These are phyloP conservation scores for Nitzschia palea DNA, from an alignment of 108 stramenopile genomes.

Conservation along the genomic window DNA sequence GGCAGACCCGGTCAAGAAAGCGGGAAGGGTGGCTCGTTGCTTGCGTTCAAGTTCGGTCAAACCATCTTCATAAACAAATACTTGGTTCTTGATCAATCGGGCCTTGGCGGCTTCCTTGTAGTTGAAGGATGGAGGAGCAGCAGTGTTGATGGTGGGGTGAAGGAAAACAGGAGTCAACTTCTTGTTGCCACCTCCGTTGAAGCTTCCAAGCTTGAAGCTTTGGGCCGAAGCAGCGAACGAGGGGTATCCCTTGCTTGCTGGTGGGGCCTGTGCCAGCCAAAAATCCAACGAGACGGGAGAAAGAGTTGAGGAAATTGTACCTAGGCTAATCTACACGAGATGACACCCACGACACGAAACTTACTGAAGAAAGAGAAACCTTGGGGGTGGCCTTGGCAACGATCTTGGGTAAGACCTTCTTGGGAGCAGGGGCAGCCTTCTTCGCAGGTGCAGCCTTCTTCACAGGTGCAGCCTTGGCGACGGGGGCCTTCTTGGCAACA, in stretches of 20 bases:
- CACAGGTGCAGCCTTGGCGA: conserved; percentile 21
- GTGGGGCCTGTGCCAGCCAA: conserved; percentile 13
- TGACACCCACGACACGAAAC: too few species aligned
- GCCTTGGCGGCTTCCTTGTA: conserved; percentile 49
- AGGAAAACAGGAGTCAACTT: conserved; percentile 22
- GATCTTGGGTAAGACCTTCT: neutral
- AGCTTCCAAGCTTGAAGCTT: conserved; percentile 19
- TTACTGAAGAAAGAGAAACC: too few species aligned
- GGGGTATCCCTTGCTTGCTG: conserved; percentile 49
- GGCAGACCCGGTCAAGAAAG: conserved; percentile 61
- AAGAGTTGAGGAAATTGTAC: too few species aligned
- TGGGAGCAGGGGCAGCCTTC: conserved; percentile 12
- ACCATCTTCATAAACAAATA: conserved; percentile 53
- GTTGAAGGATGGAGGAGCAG: conserved; percentile 30
- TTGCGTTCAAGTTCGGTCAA: conserved; percentile 57
- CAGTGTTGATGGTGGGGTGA: conserved; percentile 35
- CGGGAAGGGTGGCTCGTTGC: conserved; percentile 43
- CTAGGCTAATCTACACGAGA: too few species aligned
- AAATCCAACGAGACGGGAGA: neutral
- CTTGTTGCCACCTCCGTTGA: conserved; percentile 39
- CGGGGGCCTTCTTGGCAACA: conserved; percentile 12
- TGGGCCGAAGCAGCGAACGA: conserved; percentile 38
- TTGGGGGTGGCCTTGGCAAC: too few species aligned
- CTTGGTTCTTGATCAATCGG: conserved; percentile 18
- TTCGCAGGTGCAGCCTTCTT: conserved; percentile 21